These are phyloP conservation scores for Eucalyptus grandis DNA, from an alignment of 345 rosid genomes.

Conservation along the genomic window DNA sequence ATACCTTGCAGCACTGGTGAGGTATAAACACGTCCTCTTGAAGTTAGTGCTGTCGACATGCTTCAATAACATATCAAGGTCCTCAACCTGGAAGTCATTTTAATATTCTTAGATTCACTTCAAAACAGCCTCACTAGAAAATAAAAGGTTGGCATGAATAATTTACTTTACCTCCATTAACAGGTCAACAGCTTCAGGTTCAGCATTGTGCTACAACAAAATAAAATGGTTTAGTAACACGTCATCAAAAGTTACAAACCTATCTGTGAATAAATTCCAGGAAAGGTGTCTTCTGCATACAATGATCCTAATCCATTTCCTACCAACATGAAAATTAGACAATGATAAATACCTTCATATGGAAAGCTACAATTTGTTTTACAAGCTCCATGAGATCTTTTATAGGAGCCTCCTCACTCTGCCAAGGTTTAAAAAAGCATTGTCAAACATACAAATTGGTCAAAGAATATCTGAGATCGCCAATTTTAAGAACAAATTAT, in stretches of 20 bases:
- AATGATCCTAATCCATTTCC: not conserved
- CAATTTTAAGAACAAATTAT: not conserved
- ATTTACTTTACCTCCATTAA: slow-evolving; percentile 66
- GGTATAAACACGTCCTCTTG: slow-evolving; percentile 87
- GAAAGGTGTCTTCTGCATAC: not conserved
- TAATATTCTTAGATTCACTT: not conserved
- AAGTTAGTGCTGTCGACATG: slow-evolving; percentile 76
- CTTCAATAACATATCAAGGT: slow-evolving; percentile 76
- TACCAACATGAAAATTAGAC: not conserved
- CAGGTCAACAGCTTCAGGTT: slow-evolving; percentile 97
- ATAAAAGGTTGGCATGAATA: not conserved
- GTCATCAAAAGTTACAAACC: not conserved
- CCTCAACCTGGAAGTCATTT: slow-evolving; percentile 54
- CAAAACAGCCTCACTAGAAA: not conserved
- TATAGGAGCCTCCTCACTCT: slow-evolving; percentile 56
- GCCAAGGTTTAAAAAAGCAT: not conserved
- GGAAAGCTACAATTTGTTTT: slow-evolving; percentile 82
- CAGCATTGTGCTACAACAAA: slow-evolving; percentile 79
- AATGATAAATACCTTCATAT: slow-evolving; percentile 61
- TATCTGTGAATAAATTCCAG: not conserved
- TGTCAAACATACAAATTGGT: not conserved
- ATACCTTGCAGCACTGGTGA: slow-evolving; percentile 82
- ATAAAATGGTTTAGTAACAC: not conserved
- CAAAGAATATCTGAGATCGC: not conserved
- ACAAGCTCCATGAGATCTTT: slow-evolving; percentile 79